Evolutionary conservation across 2,329 filamentous ascomycete species (phyloP).

Genomic region (Monosporascus sp.): DNA sequence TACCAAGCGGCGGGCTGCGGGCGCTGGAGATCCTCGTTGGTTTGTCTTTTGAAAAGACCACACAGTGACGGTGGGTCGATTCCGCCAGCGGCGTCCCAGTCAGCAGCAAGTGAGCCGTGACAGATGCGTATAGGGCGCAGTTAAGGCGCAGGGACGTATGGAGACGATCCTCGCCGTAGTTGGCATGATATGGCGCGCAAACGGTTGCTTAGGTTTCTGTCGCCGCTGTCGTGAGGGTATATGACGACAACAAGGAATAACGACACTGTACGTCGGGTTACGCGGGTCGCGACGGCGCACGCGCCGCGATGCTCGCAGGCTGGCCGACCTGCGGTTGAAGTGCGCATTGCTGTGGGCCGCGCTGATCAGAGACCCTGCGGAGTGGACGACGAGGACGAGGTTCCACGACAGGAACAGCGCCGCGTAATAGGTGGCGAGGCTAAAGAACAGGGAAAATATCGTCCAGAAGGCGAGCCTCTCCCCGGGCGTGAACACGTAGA

Average conservation of each 20-base stretch:
- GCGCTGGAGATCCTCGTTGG: no score
- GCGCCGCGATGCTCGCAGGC: not conserved
- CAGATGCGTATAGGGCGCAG: no score
- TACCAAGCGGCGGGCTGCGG: no score
- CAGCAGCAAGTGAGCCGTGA: no score
- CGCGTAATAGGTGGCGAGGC: conserved; percentile 61
- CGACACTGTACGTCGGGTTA: not conserved
- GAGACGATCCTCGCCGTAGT: no score
- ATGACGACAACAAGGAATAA: not conserved
- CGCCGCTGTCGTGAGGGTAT: no score
- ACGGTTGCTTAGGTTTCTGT: no score
- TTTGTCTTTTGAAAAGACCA: no score
- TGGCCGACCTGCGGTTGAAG: not conserved
- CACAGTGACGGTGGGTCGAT: no score
- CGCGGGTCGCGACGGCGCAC: not conserved
- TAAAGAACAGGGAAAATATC: conserved; percentile 64
- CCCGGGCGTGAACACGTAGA: conserved; percentile 73
- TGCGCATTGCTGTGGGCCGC: not conserved
- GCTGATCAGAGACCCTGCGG: not conserved
- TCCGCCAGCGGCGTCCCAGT: no score
- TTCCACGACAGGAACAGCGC: conserved; percentile 66
- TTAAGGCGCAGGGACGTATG: no score
- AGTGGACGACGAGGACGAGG: conserved; percentile 50
- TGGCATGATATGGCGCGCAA: no score
- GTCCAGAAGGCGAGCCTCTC: conserved; percentile 77